Base-by-base conservation (phyloP, 2,329 filamentous ascomycete genomes). In the Didymella sp. region DNA sequence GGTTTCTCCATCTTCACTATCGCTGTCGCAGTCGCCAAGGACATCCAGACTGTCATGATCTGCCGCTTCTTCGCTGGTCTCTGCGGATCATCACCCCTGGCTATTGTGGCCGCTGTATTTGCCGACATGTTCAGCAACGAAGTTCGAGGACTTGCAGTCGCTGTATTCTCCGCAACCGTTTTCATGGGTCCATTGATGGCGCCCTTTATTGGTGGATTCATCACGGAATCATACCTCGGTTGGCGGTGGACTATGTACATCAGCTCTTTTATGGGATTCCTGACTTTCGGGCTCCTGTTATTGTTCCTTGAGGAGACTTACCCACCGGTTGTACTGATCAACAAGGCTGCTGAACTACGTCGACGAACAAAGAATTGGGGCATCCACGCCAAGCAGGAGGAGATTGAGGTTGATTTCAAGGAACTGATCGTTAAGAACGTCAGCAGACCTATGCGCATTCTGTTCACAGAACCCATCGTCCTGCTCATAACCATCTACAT, bases 291-390 rank as follows among this genome's bases (percentile, higher is more conserved):
- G 0, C 66, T 85, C 9, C 77, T 82, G 40, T 37, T 84, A 0
- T 62, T 86, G 33, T 84, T 86, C 70, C 76, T 86, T 24, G 72
- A 83, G 47, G 85, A 87, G 66, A 83, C 83, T 0, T 87, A 87
- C 59, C 81, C 84, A 0, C 85, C 85, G 0, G 78, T 85, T 0
- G 81, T 87, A 13, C 76, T 87, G 3, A 80, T 87, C 33, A 71
- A 76, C 15, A 87, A 87, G 65, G 84, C 84, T 3, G 71, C 78
- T 3, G 82, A 85, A 58, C 69, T 86, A 2, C 76, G 84, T 28
- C 78, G 84, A 30, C 71, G 81, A 24, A 86, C 84, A 1, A 80
- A 80, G 68, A 86, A 86, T 59, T 86, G 84, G 83, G 84, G 84
- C 11, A 85, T 86, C 47, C 84, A 87, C 64, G 84, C 84, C n/a